phyloP scores from a whole-genome alignment of 306 rosid genomes.

The Trichosanthes cucumerina region DNA sequence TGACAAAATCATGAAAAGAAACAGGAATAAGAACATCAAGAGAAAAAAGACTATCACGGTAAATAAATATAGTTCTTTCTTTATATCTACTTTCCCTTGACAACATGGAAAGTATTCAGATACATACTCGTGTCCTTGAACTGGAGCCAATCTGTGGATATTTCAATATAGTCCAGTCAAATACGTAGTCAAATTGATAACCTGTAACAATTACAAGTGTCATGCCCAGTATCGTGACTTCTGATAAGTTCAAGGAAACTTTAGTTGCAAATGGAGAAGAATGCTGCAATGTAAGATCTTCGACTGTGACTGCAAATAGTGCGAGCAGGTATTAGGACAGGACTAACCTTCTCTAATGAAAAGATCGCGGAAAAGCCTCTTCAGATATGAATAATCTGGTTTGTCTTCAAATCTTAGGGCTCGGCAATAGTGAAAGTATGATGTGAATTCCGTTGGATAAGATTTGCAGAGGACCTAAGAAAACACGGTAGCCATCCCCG shows the following conservation, averaged over 20 bases:
- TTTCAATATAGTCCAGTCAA: slow-evolving; percentile 93
- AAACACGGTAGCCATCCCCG: background rate
- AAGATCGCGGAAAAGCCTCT: slow-evolving; percentile 90
- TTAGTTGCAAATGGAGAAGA: background rate
- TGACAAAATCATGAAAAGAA: slow-evolving; percentile 20
- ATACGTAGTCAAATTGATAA: slow-evolving; percentile 91
- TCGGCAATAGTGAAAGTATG: slow-evolving; percentile 90
- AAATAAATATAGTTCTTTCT: background rate
- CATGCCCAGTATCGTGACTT: background rate
- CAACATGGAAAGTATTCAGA: slow-evolving; percentile 9
- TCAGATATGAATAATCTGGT: slow-evolving; percentile 91
- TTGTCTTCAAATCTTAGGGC: slow-evolving; percentile 91
- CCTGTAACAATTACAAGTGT: slow-evolving; percentile 38
- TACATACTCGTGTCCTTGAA: slow-evolving; percentile 69
- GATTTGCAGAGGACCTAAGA: slow-evolving; percentile 75
- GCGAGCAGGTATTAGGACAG: background rate
- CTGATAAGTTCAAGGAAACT: background rate
- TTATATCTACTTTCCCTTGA: background rate
- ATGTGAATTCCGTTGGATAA: slow-evolving; percentile 74
- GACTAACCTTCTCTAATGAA: slow-evolving; percentile 87
- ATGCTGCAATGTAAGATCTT: background rate
- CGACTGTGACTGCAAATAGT: background rate
- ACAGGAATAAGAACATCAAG: slow-evolving; percentile 11
- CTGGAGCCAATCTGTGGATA: slow-evolving; percentile 94
- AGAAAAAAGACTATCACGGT: background rate